Conservation (phyloP, 805 yeast species). For the Barnettozyma sucrosica region DNA sequence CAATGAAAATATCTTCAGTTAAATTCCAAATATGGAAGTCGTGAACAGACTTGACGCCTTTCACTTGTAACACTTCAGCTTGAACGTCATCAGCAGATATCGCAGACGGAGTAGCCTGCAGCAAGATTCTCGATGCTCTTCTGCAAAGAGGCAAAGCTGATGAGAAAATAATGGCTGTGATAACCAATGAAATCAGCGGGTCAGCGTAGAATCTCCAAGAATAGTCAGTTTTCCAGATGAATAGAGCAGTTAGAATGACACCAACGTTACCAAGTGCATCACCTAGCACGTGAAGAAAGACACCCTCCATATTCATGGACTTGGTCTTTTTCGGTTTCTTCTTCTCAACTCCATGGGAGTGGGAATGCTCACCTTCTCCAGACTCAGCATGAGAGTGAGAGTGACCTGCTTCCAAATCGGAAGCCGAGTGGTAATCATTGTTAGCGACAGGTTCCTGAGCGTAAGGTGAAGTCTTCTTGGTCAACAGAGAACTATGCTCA, state of each 20-base stretch:
- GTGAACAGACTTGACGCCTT: constrained; percentile 79
- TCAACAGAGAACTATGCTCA: constrained; percentile 18
- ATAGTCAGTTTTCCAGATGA: constrained; percentile 90
- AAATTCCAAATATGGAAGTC: constrained; percentile 97
- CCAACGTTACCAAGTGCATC: constrained; percentile 96
- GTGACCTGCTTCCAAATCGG: constrained; percentile 11
- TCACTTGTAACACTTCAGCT: constrained; percentile 57
- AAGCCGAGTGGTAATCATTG: constrained; percentile 18
- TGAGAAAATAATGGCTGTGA: constrained; percentile 83
- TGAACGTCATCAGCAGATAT: constrained; percentile 72
- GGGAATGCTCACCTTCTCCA: constrained; percentile 6
- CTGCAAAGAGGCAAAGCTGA: constrained; percentile 88
- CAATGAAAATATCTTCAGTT: constrained; percentile 79
- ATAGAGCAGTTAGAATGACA: constrained; percentile 81
- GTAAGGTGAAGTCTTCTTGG: constrained; percentile 7
- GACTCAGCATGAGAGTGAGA: constrained; percentile 3
- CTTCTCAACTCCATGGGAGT: constrained; percentile 11
- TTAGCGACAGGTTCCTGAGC: constrained; percentile 18
- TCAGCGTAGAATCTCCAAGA: constrained; percentile 84
- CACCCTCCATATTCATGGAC: constrained; percentile 97
- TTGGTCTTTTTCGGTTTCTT: constrained; percentile 28
- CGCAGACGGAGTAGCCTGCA: constrained; percentile 90
- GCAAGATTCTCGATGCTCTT: constrained; percentile 76
- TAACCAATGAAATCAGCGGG: constrained; percentile 78
- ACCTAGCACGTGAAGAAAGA: constrained; percentile 89